Evolutionary conservation across 805 yeast species (phyloP), one percentile per base, ranked within the genome.

Genomic region (Maudiozyma serrabonitensis): DNA sequence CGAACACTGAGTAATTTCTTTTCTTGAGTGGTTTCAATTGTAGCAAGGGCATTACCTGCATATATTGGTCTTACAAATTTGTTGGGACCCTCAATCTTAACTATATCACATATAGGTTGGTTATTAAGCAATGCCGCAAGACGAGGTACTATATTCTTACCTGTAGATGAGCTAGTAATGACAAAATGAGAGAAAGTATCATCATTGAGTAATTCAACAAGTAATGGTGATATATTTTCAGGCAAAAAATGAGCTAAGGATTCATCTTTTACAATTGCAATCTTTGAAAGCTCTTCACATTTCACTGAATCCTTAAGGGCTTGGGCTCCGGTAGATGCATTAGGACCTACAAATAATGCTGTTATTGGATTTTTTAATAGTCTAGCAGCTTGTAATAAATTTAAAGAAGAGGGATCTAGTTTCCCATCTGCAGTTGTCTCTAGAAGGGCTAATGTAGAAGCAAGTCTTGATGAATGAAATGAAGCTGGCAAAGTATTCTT

Each of bases 1-100:
- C 98, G 80, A 11, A 86, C 80, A n/a, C 95, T 84, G 12, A 86
- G 70, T 52, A 91, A 69, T 47, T 86, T 75, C 54, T 78, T 72
- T 4, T 73, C 64, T 60, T 91, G 96, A 23, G 65, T 72, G 23
- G 87, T 73, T 65, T 81, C 78, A 46, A 93, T 87, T 2, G 96
- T 89, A 40, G 87, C 78, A 51, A 87, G 72, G 5, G 95, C 95
- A 68, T 93, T 93, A 45, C 99, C 99, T 19, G 99, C 98, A 64
- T 87, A 93, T 38, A 91, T 88, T 43, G 98, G 97, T 67, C 98
- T 83, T 38, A 84, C 81, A 68, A 91, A 93, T 7, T 93, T 84
- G 53, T 76, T 78, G 16, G 78, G 74, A 46, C 79, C 71, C 55
- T 76, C 78, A 39, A 91, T 82, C 60, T 78, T 77, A 56, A 77